Base-by-base conservation (phyloP, 2,329 filamentous ascomycete genomes). In the Trichoderma guizhouense region DNA sequence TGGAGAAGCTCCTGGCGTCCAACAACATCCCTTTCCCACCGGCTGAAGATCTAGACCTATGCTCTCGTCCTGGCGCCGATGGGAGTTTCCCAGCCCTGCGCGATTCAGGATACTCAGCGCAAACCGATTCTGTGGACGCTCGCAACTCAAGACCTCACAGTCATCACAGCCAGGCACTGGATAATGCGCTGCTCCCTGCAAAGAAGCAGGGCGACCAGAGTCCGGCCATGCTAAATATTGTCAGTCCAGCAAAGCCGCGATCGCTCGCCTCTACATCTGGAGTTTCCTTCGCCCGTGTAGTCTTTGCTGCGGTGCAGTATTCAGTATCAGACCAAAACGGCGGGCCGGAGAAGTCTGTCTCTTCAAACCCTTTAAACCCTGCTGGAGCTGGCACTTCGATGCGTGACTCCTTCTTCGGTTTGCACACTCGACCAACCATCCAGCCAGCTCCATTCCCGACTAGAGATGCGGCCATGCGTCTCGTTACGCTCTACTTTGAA, bases 361-460 rank as follows among this genome's bases (percentile, higher is more conserved):
- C 75, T 68, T 67, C 74, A 34, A 77, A 76, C 28, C 72, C 58
- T 11, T 12, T 28, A 76, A 61, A 77, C 28, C 72, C 73, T 1
- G 74, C 74, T 58, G 77, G 76, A 6, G 77, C 87, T 51, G 91
- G 90, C 47, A 94, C 93, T 21, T 94, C 93, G 14, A 96, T 97
- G 92, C 89, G 95, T 72, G 95, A 98, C 81, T 97, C 94, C 0
- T 98, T 98, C 85, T 98, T 98, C 79, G 95, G 95, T n/a, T 84
- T 98, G 58, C 94, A 98, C 76, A 97, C 93, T 3, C 95, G 92
- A 76, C 94, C 95, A 2, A 94, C 91, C 18, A 96, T 98, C 79
- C 91, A 93, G 73, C 92, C 93, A 58, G 95, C 95, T 0, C 87
- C 90, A 0, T 98, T 98, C 76, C 96, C 96, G 0, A 90, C 93